Evolutionary conservation across 1,284 basidiomycete genomes (phyloP), one percentile per base, ranked within the genome.

Genomic region (Retiboletus fuscus): DNA sequence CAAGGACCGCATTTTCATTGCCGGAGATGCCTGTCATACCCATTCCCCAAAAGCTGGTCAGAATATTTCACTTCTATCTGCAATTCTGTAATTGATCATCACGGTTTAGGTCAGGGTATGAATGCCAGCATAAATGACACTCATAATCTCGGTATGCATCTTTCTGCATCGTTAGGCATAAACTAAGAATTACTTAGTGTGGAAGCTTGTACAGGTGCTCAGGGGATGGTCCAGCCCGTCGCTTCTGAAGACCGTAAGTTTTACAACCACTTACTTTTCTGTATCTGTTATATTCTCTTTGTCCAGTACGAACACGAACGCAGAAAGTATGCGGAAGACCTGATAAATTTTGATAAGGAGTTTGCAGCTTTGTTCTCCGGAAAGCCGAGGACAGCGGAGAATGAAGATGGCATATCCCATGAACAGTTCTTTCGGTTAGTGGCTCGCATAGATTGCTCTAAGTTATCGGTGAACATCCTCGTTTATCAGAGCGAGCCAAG

Each of bases 371-470:
- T 61, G 39, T n/a, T 4, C n/a, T 39, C 58, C 20, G 10, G 47
- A 46, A 66, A 66, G 51, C 58, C 34, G n/a, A 58, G 46, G 61
- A 43, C 64, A 26, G 51, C 20, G 13, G 63, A 53, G 34, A 71
- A 71, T 22, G 20, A 44, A 63, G 64, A 63, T 6, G 64, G 64
- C 3, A 16, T 63, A n/a, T 63, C 41, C 15, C 60, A 49, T 12
- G 69, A 70, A 12, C 18, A 61, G 16, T 46, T 70, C 24, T 13
- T 28, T 20, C 34, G n/a, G 69, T 70, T 26, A 39, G 69, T 57
- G 20, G 49, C 5, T 28, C 11, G 20, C 16, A 5, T 24, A 41
- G 7, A 7, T 5, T 15, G 8, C 22, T 41, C 41, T 8, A 22
- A 11, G 16, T 22, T 13, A 7, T 61, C 12, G 18, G 22, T n/a